These are phyloP conservation scores for Aphanomyces invadans DNA, from an alignment of 352 stramenopile species.

Conservation along the genomic window DNA sequence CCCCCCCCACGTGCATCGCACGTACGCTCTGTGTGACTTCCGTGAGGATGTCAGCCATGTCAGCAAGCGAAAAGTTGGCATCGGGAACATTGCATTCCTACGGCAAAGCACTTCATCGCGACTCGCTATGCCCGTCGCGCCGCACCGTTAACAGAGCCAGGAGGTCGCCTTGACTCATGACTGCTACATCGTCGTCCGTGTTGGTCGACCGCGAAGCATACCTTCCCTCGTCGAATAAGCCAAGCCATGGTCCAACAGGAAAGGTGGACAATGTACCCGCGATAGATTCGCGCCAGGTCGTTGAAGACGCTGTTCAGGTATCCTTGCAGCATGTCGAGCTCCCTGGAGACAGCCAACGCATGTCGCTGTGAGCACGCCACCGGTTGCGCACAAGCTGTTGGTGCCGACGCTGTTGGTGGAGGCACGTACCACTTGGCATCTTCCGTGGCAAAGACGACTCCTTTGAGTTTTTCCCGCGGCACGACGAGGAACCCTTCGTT, in stretches of 20 bases:
- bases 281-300: constrained; percentile 67
- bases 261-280: constrained; percentile 32
- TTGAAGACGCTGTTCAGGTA: constrained; percentile 60
- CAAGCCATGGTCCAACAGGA: no score
- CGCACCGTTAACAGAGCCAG: no score
- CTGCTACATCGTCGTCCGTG: constrained; percentile 27
- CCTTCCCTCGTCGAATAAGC: background rate
- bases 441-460: constrained; percentile 12
- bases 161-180: constrained; percentile 49
- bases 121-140: no score
- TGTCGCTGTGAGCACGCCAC: no score
- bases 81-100: constrained; percentile 58
- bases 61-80: constrained; percentile 32
- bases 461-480: constrained; percentile 5
- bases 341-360: no score
- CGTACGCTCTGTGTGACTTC: constrained; percentile 15
- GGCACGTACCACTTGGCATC: constrained; percentile 25
- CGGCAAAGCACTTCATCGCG: background rate
- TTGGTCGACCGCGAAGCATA: constrained; percentile 32
- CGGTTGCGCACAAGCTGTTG: no score
- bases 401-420: no score
- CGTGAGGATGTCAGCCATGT: constrained; percentile 38
- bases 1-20: no score
- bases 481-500: constrained; percentile 45
- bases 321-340: constrained; percentile 63